These are phyloP conservation scores for Martiniozyma abietophila DNA, from an alignment of 805 yeast genomes.

Conservation along the genomic window DNA sequence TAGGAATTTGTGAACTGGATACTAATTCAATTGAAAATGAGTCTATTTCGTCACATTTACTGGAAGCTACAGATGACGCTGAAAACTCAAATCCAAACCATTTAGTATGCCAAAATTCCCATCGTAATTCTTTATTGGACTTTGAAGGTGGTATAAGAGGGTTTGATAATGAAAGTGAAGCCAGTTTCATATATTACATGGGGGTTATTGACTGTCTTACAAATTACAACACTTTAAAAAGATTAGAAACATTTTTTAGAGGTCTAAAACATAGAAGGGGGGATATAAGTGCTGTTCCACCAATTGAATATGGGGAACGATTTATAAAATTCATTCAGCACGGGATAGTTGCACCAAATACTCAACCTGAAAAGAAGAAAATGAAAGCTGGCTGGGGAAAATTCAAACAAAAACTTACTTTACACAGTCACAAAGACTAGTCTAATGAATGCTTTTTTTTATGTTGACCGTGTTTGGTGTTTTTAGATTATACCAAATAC, in stretches of 20 bases:
- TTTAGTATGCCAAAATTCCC: slow-evolving; percentile 6
- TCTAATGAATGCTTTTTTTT: too few species aligned
- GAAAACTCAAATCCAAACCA: too few species aligned
- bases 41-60: slow-evolving; percentile 16
- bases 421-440: too few species aligned
- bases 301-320: slow-evolving; percentile 81
- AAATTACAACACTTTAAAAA: slow-evolving; percentile 61
- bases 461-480: too few species aligned
- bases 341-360: slow-evolving; percentile 10
- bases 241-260: slow-evolving; percentile 80
- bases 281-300: slow-evolving; percentile 83
- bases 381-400: too few species aligned
- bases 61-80: slow-evolving; percentile 11
- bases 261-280: slow-evolving; percentile 56
- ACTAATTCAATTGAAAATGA: slow-evolving; percentile 35
- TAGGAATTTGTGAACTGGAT: slow-evolving; percentile 78
- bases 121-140: slow-evolving; percentile 15
- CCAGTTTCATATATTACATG: slow-evolving; percentile 68
- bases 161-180: slow-evolving; percentile 53
- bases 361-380: slow-evolving; percentile 1
- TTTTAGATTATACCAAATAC: too few species aligned
- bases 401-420: too few species aligned
- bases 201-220: slow-evolving; percentile 95
- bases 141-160: slow-evolving; percentile 75
- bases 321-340: slow-evolving; percentile 56